phyloP scores from a whole-genome alignment of 2,329 filamentous ascomycete genomes.

The Calonectria hongkongensis region DNA sequence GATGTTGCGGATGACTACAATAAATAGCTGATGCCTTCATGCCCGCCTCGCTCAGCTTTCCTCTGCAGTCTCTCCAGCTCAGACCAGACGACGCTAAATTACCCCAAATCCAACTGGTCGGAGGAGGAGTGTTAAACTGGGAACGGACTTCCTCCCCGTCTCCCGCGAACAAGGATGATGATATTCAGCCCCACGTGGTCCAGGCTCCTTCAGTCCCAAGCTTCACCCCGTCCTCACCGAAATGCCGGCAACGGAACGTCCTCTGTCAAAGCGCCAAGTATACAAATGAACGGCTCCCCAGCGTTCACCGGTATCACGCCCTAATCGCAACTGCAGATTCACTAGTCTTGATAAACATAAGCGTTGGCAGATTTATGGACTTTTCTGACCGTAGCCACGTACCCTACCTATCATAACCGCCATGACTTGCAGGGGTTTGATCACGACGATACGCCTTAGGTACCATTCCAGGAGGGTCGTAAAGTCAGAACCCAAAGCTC shows the following conservation, averaged over 20 bases:
- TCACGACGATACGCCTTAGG: constrained; percentile 43
- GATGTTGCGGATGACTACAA: constrained; percentile 12
- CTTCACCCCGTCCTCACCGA: constrained; percentile 32
- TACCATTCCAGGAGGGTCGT: constrained; percentile 31
- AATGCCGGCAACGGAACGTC: not conserved
- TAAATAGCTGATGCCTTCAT: not conserved
- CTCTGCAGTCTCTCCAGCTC: not conserved
- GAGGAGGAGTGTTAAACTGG: constrained; percentile 17
- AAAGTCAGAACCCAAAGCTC: constrained; percentile 32
- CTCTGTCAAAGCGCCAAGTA: not conserved
- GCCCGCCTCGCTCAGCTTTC: not conserved
- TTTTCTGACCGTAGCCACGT: constrained; percentile 33
- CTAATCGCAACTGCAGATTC: not conserved
- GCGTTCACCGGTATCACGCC: not conserved
- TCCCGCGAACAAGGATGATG: constrained; percentile 30
- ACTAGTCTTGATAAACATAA: constrained; percentile 12
- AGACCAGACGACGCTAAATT: constrained; percentile 20
- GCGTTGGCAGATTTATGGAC: constrained; percentile 9
- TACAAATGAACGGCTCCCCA: not conserved
- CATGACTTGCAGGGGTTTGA: constrained; percentile 47
- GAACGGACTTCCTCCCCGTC: constrained; percentile 23
- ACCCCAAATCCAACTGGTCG: constrained; percentile 27
- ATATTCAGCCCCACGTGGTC: constrained; percentile 35
- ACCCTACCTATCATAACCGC: constrained; percentile 46
- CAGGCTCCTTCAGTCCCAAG: constrained; percentile 32